Evolutionary conservation across 805 yeast genomes (phyloP), one percentile per base, ranked within the genome.

Genomic region (Candida andamanensis): DNA sequence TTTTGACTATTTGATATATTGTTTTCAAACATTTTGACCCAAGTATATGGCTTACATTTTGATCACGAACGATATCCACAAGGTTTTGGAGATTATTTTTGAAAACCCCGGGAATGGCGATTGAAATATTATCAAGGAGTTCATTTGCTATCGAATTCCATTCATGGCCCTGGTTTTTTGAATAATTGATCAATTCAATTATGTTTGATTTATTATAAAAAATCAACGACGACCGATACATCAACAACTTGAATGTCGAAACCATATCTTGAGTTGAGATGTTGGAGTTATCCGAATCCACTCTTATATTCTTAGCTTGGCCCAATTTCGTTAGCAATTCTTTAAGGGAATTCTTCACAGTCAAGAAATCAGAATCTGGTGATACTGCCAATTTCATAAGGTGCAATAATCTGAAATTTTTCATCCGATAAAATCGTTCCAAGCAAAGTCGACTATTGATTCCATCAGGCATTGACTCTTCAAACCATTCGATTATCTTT

Each of bases 141-240:
- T 68, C 74, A 34, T 76, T 72, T 0, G 87, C 69, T 17, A 56
- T 41, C 5, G 52, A 30, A 24, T 48, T 42, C 42, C 60, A 47
- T 9, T 53, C 43, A 28, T 53, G 48, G 5, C 44, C 32, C 2
- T 52, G 29, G 30, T 71, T 63, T 33, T 63, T 67, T 5, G 74
- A 58, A 21, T 64, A 46, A 13, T 57, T 65, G n/a, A 83, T 54
- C 4, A 84, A 55, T 12, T 73, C 63, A 0, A 71, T 54, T 13
- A 85, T 63, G 45, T 76, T 82, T 14, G 85, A 72, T 44, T 72
- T 70, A 58, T 85, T 87, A 54, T 71, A 81, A 15, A 80, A 49
- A 3, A 81, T 54, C 19, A 72, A 64, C 0, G 89, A 69, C 0
- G 80, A 54, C 41, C 95, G 66, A 43, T 75, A 78, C 21, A 83